These are phyloP conservation scores for Huiozyma sinensis DNA, from an alignment of 805 yeast species.

Conservation along the genomic window DNA sequence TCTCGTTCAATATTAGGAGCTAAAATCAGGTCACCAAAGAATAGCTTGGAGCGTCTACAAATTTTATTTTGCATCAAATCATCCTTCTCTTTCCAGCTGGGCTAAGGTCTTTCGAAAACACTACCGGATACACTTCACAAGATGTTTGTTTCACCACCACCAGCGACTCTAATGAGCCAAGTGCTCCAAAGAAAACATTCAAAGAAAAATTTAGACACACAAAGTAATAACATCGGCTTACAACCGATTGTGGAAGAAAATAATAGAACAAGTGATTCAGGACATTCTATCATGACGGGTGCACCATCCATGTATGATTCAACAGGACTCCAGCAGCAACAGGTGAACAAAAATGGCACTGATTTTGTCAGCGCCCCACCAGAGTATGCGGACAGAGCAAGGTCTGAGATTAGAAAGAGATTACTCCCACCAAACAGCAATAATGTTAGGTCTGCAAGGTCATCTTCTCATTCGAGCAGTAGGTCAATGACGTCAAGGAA, in stretches of 20 bases:
- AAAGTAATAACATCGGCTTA: no score
- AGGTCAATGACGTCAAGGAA: neutral
- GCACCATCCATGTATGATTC: no score
- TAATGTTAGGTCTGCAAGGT: neutral
- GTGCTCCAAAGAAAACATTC: conserved; percentile 8
- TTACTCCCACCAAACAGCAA: conserved; percentile 9
- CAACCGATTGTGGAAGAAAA: neutral
- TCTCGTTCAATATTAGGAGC: no score
- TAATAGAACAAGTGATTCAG: neutral
- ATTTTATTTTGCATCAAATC: no score
- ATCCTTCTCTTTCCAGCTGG: no score
- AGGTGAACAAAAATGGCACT: conserved; percentile 4
- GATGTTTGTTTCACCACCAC: conserved; percentile 28
- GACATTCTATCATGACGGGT: no score
- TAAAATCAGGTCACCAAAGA: no score
- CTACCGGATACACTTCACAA: neutral
- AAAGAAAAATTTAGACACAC: neutral
- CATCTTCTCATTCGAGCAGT: neutral
- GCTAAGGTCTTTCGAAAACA: no score
- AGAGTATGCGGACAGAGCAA: conserved; percentile 28
- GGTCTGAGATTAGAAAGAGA: conserved; percentile 26
- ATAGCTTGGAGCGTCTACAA: no score
- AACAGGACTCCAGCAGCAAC: neutral
- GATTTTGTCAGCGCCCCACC: conserved; percentile 28
- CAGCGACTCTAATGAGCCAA: conserved; percentile 19